phyloP scores from a whole-genome alignment of 2,329 filamentous ascomycete genomes.

The Diplocarpon rosae region DNA sequence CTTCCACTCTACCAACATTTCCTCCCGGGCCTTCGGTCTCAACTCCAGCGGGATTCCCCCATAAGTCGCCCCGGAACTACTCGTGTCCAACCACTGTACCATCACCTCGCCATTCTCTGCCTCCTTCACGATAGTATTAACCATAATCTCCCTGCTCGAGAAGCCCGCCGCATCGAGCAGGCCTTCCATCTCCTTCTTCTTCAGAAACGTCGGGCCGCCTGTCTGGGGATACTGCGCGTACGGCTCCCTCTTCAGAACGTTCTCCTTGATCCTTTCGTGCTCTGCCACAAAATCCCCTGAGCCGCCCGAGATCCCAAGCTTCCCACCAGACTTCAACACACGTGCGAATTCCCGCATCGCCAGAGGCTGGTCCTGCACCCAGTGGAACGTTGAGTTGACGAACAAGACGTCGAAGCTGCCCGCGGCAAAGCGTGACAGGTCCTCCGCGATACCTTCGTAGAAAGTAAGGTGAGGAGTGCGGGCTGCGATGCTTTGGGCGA shows the following conservation, averaged over 20 bases:
- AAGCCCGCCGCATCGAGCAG: slow-evolving; percentile 1
- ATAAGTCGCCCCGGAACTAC: slow-evolving; percentile 9
- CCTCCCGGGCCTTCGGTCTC: slow-evolving; percentile 3
- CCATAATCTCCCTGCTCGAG: neutral
- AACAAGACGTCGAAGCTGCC: slow-evolving; percentile 8
- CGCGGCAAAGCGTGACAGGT: slow-evolving; percentile 3
- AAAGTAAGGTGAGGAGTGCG: slow-evolving; percentile 4
- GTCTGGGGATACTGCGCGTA: slow-evolving; percentile 3
- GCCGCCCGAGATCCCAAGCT: slow-evolving; percentile 10
- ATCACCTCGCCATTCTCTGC: slow-evolving; percentile 6
- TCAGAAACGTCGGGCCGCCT: slow-evolving; percentile 2
- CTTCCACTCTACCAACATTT: slow-evolving; percentile 9
- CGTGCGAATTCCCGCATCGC: slow-evolving; percentile 6
- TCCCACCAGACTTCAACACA: slow-evolving; percentile 6
- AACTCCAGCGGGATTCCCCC: slow-evolving; percentile 5
- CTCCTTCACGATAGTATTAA: slow-evolving; percentile 7
- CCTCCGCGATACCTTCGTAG: slow-evolving; percentile 3
- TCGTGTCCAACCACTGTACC: slow-evolving; percentile 8
- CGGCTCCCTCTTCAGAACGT: slow-evolving; percentile 9
- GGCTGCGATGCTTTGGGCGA: slow-evolving; percentile 1
- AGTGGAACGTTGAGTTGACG: slow-evolving; percentile 11
- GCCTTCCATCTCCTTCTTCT: neutral
- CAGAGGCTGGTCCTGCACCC: slow-evolving; percentile 4
- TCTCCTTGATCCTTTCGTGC: slow-evolving; percentile 10
- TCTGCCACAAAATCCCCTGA: slow-evolving; percentile 9